Conservation (phyloP, 1,284 basidiomycete species). For the Lentinula novae-zelandiae region DNA sequence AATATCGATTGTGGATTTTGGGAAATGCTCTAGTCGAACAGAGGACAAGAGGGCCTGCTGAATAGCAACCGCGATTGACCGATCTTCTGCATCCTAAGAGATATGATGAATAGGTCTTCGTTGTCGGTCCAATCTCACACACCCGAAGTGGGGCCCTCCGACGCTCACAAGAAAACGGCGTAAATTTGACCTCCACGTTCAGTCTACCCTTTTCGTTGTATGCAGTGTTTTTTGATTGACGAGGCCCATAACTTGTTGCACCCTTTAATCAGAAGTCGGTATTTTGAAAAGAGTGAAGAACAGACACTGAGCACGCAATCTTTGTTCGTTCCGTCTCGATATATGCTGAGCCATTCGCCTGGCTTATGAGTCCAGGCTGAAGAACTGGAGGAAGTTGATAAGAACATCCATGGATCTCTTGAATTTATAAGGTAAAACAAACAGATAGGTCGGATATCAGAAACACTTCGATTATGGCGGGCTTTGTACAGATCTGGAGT, state of each 20-base stretch:
- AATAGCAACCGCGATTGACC: conserved; percentile 77
- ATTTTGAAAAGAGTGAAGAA: conserved; percentile 13
- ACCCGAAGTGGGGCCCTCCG: conserved; percentile 86
- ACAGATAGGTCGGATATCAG: conserved; percentile 85
- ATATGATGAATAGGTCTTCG: conserved; percentile 12
- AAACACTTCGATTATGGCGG: conserved; percentile 48
- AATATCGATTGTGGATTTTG: conserved; percentile 92
- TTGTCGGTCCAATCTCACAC: conserved; percentile 26
- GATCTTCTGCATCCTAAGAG: conserved; percentile 87
- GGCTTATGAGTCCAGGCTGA: conserved; percentile 84
- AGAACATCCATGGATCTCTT: conserved; percentile 1
- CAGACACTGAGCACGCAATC: conserved; percentile 91
- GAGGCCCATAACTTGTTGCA: conserved; percentile 79
- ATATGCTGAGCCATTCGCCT: conserved; percentile 95
- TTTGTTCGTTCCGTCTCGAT: conserved; percentile 89
- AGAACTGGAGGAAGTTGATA: conserved; percentile 56
- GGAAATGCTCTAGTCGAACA: conserved; percentile 84
- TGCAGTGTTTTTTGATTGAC: conserved; percentile 74
- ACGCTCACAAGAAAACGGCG: conserved; percentile 82
- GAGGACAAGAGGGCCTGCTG: conserved; percentile 86
- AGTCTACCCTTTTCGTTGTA: conserved; percentile 87
- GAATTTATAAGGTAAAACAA: conserved; percentile 25
- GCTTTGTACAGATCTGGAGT: conserved; percentile 27
- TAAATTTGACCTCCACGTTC: conserved; percentile 95
- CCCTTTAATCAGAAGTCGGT: conserved; percentile 8